A percentile compares a stretch with the other conserved stretches of the same genome.
These are phyloP conservation scores for Colletotrichum lindemuthianum DNA, from an alignment of 2,329 filamentous ascomycete species.

Conservation along the genomic window DNA sequence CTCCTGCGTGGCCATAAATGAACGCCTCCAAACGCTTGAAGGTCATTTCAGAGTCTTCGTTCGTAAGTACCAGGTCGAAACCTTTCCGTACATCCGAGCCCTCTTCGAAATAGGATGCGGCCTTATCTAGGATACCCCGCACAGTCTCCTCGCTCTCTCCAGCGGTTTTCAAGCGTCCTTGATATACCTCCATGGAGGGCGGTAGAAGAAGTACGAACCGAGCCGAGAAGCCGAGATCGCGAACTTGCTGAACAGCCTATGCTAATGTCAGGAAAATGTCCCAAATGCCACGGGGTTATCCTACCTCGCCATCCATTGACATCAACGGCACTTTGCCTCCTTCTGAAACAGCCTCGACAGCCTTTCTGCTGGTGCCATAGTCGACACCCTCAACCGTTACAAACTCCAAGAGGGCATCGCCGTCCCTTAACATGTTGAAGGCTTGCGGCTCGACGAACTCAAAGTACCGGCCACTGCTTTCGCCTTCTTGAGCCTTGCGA, in stretches of 20 bases:
- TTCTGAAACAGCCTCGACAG: conserved; percentile 61
- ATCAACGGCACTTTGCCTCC: conserved; percentile 69
- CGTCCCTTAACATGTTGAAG: conserved; percentile 68
- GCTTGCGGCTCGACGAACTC: conserved; percentile 66
- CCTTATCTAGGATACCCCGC: conserved; percentile 39
- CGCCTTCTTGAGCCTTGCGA: conserved; percentile 58
- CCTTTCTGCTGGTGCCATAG: conserved; percentile 67
- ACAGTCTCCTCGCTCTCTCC: conserved; percentile 40
- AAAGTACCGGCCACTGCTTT: conserved; percentile 62
- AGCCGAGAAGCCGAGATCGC: conserved; percentile 65
- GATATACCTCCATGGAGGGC: conserved; percentile 43
- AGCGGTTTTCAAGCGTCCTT: conserved; percentile 42
- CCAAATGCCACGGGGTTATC: conserved; percentile 34
- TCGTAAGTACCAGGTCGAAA: conserved; percentile 34
- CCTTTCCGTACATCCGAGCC: conserved; percentile 22
- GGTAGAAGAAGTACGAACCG: conserved; percentile 65
- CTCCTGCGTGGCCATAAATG: conserved; percentile 17
- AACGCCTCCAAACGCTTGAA: conserved; percentile 26
- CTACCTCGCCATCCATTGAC: conserved; percentile 63
- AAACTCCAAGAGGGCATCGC: conserved; percentile 69
- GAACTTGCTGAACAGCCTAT: conserved; percentile 66
- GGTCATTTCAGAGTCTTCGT: conserved; percentile 31
- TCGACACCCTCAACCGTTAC: conserved; percentile 58
- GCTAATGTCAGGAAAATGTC: conserved; percentile 16
- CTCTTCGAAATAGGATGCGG: conserved; percentile 41